Base-by-base conservation (phyloP, 352 stramenopile species). In the Elongisporangium prolatum region DNA sequence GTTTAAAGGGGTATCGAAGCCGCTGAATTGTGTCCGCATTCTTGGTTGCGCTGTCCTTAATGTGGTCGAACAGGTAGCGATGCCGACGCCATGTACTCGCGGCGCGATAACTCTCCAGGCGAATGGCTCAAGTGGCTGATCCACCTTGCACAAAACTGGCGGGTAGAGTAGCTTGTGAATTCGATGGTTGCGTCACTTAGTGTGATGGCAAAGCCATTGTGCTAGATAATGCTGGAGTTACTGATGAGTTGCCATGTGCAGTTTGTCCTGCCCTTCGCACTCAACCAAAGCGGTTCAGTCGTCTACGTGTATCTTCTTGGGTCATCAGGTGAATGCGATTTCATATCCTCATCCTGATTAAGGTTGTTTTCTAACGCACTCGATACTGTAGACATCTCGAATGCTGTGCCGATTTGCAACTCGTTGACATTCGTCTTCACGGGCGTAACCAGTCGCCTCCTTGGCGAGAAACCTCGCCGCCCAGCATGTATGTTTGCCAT, bases 331-430 rank as follows among this genome's bases (percentile, higher is more conserved):
- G 38, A 48, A 50, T 55, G n/a, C n/a, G n/a, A n/a, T n/a, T n/a
- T n/a, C n/a, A n/a, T n/a, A n/a, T n/a, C n/a, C n/a, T n/a, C n/a
- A n/a, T n/a, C n/a, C n/a, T n/a, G n/a, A n/a, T n/a, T n/a, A n/a
- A n/a, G n/a, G n/a, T n/a, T n/a, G n/a, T n/a, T n/a, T n/a, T n/a
- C n/a, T n/a, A n/a, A n/a, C n/a, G n/a, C n/a, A n/a, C n/a, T n/a
- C n/a, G n/a, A n/a, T n/a, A n/a, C n/a, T n/a, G n/a, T n/a, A 93
- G 86, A 95, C 44, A 89, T 95, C 40, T 93, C 86, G 13, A 88
- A 77, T 60, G 84, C 86, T 21, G 84, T 93, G n/a, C 84, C 84
- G 34, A 95, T 95, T 67, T 95, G 83, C 81, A 95, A 95, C 65
- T 93, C 86, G 51, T 67, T 95, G 49, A 91, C 84, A 7, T 95